A percentile compares a stretch with the other conserved stretches of the same genome.
phyloP scores from a whole-genome alignment of 352 stramenopile genomes.

The Saprolegnia diclina region DNA sequence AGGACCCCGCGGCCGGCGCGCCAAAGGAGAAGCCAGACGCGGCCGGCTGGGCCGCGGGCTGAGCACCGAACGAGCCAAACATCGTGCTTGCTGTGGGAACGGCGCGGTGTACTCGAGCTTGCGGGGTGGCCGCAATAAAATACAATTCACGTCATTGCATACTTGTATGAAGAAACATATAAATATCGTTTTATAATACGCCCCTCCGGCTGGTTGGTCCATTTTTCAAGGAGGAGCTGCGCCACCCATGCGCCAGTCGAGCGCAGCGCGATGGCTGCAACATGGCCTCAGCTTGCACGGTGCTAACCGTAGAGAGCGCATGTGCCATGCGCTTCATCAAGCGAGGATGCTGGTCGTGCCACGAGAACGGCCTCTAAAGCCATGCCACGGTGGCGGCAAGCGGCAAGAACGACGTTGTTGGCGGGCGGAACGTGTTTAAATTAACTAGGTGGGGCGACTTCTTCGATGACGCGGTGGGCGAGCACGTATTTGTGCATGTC shows the following conservation, averaged over 20 bases:
- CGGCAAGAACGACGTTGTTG: no score
- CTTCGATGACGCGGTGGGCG: constrained; percentile 63
- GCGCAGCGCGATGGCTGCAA: no score
- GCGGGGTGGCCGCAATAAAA: background rate
- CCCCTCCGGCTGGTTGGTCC: background rate
- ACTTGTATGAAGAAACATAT: background rate
- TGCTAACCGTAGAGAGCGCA: no score
- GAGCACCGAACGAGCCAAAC: background rate
- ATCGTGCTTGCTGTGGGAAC: background rate
- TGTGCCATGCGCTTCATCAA: no score
- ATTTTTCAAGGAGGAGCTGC: background rate
- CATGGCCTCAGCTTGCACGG: no score
- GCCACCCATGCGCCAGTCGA: background rate
- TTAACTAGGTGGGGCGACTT: constrained; percentile 9
- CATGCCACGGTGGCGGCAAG: no score
- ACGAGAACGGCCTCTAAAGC: no score
- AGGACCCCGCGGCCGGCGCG: background rate
- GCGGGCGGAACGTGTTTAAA: background rate
- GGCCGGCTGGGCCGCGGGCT: background rate
- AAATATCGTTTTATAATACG: background rate
- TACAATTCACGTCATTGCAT: background rate
- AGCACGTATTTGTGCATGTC: constrained; percentile 53
- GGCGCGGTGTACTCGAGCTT: background rate
- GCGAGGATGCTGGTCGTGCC: no score
- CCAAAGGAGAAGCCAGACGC: constrained; percentile 20